phyloP scores from a whole-genome alignment of 208 protist species.

The Trypanosoma mega region DNA sequence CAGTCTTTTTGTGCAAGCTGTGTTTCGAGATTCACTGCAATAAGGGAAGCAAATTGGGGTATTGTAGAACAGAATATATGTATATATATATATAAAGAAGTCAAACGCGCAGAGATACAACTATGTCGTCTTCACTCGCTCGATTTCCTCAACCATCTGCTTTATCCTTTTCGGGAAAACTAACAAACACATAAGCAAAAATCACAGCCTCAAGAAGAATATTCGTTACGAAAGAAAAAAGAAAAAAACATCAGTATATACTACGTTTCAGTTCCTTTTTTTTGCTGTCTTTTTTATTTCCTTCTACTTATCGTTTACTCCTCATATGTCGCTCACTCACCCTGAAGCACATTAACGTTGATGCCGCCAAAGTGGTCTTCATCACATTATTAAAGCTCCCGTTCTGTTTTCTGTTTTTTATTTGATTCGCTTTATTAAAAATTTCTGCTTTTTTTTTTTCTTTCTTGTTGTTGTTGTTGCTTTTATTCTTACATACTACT shows the following conservation, averaged over 20 bases:
- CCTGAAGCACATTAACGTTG: neutral
- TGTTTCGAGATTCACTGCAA: too few species aligned
- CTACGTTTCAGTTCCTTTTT: neutral
- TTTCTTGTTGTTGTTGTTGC: neutral
- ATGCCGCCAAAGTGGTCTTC: neutral
- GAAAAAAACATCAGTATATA: slow-evolving; percentile 19
- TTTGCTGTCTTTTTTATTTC: slow-evolving; percentile 5
- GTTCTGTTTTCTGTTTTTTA: slow-evolving; percentile 13
- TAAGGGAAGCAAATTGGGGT: too few species aligned
- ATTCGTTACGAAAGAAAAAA: neutral
- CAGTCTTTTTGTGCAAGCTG: too few species aligned
- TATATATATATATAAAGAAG: too few species aligned
- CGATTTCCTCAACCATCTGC: too few species aligned
- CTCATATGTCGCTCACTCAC: slow-evolving; percentile 18
- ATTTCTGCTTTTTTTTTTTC: slow-evolving; percentile 7
- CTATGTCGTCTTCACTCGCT: too few species aligned
- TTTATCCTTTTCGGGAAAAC: too few species aligned
- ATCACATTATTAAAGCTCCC: too few species aligned
- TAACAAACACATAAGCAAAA: slow-evolving; percentile 15
- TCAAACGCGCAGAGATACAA: too few species aligned
- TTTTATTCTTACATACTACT: neutral
- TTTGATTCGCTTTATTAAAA: slow-evolving; percentile 18
- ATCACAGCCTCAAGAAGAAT: slow-evolving; percentile 7
- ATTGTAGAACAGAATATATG: too few species aligned
- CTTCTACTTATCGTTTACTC: slow-evolving; percentile 21